These are phyloP conservation scores for Thozetella sp. DNA, from an alignment of 495 filamentous ascomycete genomes.

Conservation along the genomic window DNA sequence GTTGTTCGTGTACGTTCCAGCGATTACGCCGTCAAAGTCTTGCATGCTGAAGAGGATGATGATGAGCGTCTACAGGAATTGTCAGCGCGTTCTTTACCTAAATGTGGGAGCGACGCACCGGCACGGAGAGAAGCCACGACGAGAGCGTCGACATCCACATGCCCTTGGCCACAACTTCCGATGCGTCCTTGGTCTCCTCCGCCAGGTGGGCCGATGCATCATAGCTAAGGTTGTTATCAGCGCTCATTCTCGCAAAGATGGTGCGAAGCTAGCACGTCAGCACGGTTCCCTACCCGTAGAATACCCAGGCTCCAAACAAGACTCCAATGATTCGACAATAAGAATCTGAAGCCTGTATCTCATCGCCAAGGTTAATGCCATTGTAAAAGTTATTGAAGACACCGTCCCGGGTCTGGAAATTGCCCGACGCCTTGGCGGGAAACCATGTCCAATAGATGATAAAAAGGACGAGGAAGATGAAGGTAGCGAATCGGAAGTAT, in stretches of 20 bases:
- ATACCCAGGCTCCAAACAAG: constrained; percentile 25
- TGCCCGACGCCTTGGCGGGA: constrained; percentile 17
- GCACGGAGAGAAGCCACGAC: constrained; percentile 28
- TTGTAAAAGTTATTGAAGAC: constrained; percentile 27
- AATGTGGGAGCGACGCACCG: neutral
- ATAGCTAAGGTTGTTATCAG: constrained; percentile 15
- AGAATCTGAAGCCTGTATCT: constrained; percentile 18
- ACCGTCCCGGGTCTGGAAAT: constrained; percentile 18
- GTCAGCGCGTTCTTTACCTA: neutral
- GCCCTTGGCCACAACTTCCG: constrained; percentile 27
- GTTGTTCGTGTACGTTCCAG: constrained; percentile 25
- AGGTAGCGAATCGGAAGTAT: constrained; percentile 24
- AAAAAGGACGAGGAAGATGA: constrained; percentile 20
- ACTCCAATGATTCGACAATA: constrained; percentile 26
- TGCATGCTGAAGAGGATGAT: constrained; percentile 29
- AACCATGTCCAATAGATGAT: constrained; percentile 26
- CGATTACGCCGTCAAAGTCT: constrained; percentile 29
- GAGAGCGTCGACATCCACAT: constrained; percentile 35
- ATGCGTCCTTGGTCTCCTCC: constrained; percentile 50
- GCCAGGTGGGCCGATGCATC: constrained; percentile 49
- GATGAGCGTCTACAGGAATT: constrained; percentile 16
- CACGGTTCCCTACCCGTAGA: constrained; percentile 19
- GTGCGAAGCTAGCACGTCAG: too few relatives aligned
- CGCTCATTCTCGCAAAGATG: too few relatives aligned
- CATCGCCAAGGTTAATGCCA: constrained; percentile 20